These are phyloP conservation scores for Thelonectria discophora DNA, from an alignment of 2,329 filamentous ascomycete genomes.

Conservation along the genomic window DNA sequence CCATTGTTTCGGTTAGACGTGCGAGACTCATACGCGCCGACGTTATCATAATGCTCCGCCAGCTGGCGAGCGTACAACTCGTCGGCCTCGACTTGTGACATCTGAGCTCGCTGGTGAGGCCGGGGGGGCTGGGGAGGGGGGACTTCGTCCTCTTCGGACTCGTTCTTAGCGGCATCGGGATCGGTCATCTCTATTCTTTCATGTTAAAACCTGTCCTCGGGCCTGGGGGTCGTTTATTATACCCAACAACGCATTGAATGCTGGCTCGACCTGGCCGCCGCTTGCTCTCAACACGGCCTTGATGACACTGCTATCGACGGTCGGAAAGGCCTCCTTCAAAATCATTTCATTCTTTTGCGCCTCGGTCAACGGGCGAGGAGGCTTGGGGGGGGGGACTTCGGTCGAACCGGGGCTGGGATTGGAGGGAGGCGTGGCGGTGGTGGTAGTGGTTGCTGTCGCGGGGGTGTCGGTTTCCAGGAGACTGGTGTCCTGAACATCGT, in stretches of 20 bases:
- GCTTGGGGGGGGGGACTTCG: constrained; percentile 75
- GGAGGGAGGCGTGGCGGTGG: constrained; percentile 33
- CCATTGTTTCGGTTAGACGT: constrained; percentile 55
- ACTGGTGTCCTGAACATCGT: constrained; percentile 71
- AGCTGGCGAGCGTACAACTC: constrained; percentile 92
- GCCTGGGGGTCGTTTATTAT: constrained; percentile 34
- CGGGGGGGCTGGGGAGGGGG: constrained; percentile 83
- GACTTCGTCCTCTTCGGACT: constrained; percentile 62
- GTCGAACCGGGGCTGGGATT: constrained; percentile 46
- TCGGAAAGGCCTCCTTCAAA: constrained; percentile 92
- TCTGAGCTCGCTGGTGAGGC: constrained; percentile 68
- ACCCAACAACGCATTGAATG: constrained; percentile 94
- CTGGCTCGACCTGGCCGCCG: constrained; percentile 85
- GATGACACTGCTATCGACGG: constrained; percentile 80
- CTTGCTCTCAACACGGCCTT: constrained; percentile 90
- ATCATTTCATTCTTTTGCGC: constrained; percentile 87
- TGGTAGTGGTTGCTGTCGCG: constrained; percentile 31
- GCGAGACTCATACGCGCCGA: constrained; percentile 65
- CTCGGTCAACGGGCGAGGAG: constrained; percentile 82
- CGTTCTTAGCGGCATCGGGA: constrained; percentile 70
- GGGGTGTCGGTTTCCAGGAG: constrained; percentile 55
- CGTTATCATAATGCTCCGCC: constrained; percentile 85
- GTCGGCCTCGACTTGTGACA: constrained; percentile 87
- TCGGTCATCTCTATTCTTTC: constrained; percentile 74
- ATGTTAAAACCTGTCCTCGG: constrained; percentile 21